Evolutionary conservation across 2,329 filamentous ascomycete genomes (phyloP).

Genomic region (Chaetomiaceae sp.): DNA sequence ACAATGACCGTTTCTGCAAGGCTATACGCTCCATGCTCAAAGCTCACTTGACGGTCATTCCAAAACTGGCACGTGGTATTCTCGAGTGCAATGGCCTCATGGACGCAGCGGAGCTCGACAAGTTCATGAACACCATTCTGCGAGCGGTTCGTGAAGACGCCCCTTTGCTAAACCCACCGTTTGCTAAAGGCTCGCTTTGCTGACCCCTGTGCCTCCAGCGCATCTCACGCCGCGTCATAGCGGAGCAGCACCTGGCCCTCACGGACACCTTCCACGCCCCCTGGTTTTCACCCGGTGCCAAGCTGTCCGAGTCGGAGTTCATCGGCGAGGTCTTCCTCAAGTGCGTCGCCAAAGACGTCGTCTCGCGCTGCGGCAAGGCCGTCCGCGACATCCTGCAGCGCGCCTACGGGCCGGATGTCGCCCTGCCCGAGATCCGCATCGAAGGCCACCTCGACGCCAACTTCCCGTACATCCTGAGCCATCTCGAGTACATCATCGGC

Average conservation of each 20-base stretch:
- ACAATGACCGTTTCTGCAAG: conserved; percentile 83
- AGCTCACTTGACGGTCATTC: conserved; percentile 89
- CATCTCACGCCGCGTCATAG: conserved; percentile 92
- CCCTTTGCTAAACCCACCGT: not conserved
- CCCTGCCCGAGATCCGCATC: conserved; percentile 74
- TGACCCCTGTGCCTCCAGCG: conserved; percentile 45
- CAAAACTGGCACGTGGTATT: conserved; percentile 88
- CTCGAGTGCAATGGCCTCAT: conserved; percentile 83
- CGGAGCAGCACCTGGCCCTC: conserved; percentile 91
- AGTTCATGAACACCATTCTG: conserved; percentile 91
- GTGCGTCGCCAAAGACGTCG: conserved; percentile 84
- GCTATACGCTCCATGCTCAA: conserved; percentile 72
- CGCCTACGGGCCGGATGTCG: conserved; percentile 64
- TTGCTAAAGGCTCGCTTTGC: not conserved
- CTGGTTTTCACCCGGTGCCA: conserved; percentile 79
- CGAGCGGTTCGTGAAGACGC: conserved; percentile 72
- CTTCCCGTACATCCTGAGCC: conserved; percentile 93
- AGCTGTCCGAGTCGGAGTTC: conserved; percentile 69
- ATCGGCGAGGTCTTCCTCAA: conserved; percentile 94
- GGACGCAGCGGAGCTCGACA: conserved; percentile 73
- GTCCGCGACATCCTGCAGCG: conserved; percentile 67
- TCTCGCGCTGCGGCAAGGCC: conserved; percentile 73
- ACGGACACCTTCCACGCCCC: conserved; percentile 90
- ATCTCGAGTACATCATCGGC: conserved; percentile 94
- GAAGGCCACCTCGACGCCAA: conserved; percentile 81